Percentiles rank a stretch among this genome's conserved stretches.
phyloP scores from a whole-genome alignment of 176 grass and related monocot species.

The Carex scoparia region DNA sequence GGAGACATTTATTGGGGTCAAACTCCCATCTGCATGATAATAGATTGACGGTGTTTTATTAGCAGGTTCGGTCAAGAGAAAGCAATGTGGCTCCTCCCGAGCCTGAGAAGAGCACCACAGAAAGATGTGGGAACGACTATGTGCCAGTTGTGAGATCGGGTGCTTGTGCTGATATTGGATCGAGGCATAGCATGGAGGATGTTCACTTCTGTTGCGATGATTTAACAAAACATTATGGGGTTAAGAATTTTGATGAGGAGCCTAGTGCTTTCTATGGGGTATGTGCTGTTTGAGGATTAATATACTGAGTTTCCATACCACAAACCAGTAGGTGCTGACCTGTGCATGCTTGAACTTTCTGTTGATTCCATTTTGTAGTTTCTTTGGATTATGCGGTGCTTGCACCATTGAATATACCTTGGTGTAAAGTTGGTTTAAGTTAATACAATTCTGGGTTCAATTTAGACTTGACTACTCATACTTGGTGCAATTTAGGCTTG shows the following conservation, averaged over 20 bases:
- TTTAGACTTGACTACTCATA: background rate
- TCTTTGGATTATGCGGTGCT: slow-evolving; percentile 6
- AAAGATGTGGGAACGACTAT: slow-evolving; percentile 42
- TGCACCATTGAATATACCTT: slow-evolving; percentile 11
- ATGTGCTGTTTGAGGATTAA: slow-evolving; percentile 21
- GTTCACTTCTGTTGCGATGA: slow-evolving; percentile 69
- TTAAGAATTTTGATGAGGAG: slow-evolving; percentile 45
- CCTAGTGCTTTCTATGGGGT: slow-evolving; percentile 90
- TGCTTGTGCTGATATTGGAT: slow-evolving; percentile 73
- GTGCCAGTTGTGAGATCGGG: slow-evolving; percentile 68
- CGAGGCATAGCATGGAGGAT: slow-evolving; percentile 75
- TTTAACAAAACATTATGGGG: slow-evolving; percentile 61
- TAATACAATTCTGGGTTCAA: background rate
- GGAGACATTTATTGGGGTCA: background rate
- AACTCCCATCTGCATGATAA: background rate
- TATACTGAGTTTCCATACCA: background rate
- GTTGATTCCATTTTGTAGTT: background rate
- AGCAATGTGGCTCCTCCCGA: slow-evolving; percentile 23
- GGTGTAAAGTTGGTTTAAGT: background rate
- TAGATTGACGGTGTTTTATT: slow-evolving; percentile 13
- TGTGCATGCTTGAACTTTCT: background rate
- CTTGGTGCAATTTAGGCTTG: background rate
- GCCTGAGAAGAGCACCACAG: slow-evolving; percentile 35
- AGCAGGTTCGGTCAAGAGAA: slow-evolving; percentile 49
- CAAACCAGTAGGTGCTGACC: background rate